Evolutionary conservation across 805 yeast genomes (phyloP).

Genomic region (Starmerella geochares): DNA sequence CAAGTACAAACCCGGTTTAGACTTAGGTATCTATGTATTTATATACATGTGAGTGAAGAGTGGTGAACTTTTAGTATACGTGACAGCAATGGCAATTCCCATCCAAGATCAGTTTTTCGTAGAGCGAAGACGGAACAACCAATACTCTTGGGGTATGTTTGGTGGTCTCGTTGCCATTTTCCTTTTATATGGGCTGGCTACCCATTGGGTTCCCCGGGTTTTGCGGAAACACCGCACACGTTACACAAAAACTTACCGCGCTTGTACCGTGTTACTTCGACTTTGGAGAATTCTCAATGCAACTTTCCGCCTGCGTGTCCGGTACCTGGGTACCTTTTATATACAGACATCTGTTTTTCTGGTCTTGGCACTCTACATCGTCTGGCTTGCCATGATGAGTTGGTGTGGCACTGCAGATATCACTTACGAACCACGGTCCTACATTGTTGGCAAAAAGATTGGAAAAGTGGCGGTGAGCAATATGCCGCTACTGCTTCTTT

Average conservation of each 20-base stretch:
- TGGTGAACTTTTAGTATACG: too few relatives aligned
- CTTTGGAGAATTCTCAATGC: not conserved
- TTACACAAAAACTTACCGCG: not conserved
- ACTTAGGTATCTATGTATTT: not conserved
- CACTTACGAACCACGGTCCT: not conserved
- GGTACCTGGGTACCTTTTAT: not conserved
- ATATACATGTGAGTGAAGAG: not conserved
- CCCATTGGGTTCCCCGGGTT: conserved; percentile 4
- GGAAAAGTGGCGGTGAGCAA: conserved; percentile 1
- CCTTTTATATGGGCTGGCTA: not conserved
- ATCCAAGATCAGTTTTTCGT: not conserved
- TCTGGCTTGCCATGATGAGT: not conserved
- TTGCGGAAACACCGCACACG: not conserved
- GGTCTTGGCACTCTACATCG: not conserved
- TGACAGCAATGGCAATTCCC: not conserved
- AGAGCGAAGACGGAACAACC: not conserved
- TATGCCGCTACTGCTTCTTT: not conserved
- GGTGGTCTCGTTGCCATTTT: not conserved
- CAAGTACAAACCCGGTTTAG: too few relatives aligned
- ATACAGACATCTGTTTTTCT: not conserved
- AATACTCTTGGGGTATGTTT: conserved; percentile 3
- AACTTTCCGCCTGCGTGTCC: not conserved
- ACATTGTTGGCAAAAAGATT: not conserved
- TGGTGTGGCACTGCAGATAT: not conserved
- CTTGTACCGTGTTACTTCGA: not conserved